Evolutionary conservation across 371 early-diverging fungal genomes (phyloP), one percentile per base, ranked within the genome.

Genomic region (Blyttiomyces sp.): DNA sequence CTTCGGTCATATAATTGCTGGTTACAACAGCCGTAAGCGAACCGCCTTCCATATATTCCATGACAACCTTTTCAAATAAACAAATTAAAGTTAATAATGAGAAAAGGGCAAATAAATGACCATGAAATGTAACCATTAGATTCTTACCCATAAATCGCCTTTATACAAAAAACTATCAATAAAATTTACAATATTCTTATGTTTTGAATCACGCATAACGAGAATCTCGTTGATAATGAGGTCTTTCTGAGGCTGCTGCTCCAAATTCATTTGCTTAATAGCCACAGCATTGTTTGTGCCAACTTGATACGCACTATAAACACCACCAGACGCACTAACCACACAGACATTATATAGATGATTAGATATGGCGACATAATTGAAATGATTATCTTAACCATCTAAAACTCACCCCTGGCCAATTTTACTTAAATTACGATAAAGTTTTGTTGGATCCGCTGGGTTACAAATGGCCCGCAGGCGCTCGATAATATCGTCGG

Each of bases 21-120:
- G 92, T 92, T 19, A 96, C 92, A 11, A 91, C 91, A 59, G 92
- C 93, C 0, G 95, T 96, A 55, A 96, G 71, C 52, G 89, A 85
- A 19, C 96, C 96, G 32, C 95, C 96, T 68, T 94, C 94, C 96
- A 96, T 96, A 66, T 93, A 96, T 77, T 96, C 96, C 94, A 94
- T 96, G 23, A 94, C 86, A 1, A 80, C 60, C 74, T 71, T 64
- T 32, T 31, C 1, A 43, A 52, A 56, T n/a, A 13, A 32, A 17
- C 16, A 13, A 46, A 5, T n/a, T n/a, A n/a, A n/a, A n/a, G n/a
- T n/a, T n/a, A n/a, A n/a, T n/a, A n/a, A n/a, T n/a, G n/a, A n/a
- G n/a, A n/a, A n/a, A n/a, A n/a, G n/a, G n/a, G n/a, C n/a, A n/a
- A n/a, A n/a, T n/a, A n/a, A n/a, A n/a, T n/a, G n/a, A n/a, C n/a